These are phyloP conservation scores for Solidago caesia DNA, from an alignment of 129 eudicot genomes.

Conservation along the genomic window DNA sequence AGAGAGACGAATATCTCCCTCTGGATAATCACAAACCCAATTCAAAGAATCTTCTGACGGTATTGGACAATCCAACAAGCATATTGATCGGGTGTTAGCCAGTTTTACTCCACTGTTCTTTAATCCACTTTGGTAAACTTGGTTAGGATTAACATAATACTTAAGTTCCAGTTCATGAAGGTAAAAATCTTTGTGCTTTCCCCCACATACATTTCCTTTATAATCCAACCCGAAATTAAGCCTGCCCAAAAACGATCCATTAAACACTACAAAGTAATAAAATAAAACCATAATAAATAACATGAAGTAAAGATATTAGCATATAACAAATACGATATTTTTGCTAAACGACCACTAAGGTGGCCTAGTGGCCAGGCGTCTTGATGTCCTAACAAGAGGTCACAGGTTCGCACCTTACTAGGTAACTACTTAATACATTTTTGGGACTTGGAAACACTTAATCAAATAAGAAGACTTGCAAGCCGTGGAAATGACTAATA, in stretches of 20 bases:
- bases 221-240: slow-evolving; percentile 86
- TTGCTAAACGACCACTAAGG: background rate
- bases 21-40: slow-evolving; percentile 98
- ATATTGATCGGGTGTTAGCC: slow-evolving; percentile 67
- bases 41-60: slow-evolving; percentile 84
- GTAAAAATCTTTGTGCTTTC: slow-evolving; percentile 62
- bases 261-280: background rate
- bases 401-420: too few relatives aligned
- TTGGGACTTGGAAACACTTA: too few relatives aligned
- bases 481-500: too few relatives aligned
- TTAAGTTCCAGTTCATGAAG: slow-evolving; percentile 75
- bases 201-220: slow-evolving; percentile 94
- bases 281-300: slow-evolving; percentile 2
- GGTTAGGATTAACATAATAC: slow-evolving; percentile 86
- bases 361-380: too few relatives aligned
- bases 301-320: background rate
- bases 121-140: slow-evolving; percentile 74
- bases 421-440: too few relatives aligned
- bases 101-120: slow-evolving; percentile 60
- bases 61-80: slow-evolving; percentile 85
- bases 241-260: slow-evolving; percentile 45
- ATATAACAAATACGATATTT: background rate
- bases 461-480: too few relatives aligned
- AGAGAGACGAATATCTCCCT: slow-evolving; percentile 74
- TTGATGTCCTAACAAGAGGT: too few relatives aligned